Conservation (phyloP, 352 stramenopile genomes). For the Stramenopiles sp. region DNA sequence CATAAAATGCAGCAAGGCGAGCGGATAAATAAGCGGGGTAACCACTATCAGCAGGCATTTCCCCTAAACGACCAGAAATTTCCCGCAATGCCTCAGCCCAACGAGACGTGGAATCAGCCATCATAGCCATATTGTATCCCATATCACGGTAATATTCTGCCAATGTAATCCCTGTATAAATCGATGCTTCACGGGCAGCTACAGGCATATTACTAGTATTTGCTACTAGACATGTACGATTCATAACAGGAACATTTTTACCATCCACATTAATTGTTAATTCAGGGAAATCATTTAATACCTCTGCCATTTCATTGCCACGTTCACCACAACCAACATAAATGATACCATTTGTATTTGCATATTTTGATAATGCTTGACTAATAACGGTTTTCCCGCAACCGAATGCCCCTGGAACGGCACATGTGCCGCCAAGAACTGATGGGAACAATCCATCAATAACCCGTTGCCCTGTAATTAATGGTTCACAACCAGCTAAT, state of each 20-base stretch:
- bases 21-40: constrained; percentile 94
- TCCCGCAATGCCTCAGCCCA: constrained; percentile 98
- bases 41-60: constrained; percentile 96
- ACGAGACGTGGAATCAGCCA: constrained; percentile 97
- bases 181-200: constrained; percentile 93
- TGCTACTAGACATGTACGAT: constrained; percentile 93
- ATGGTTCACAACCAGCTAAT: constrained; percentile 81
- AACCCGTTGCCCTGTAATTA: constrained; percentile 94
- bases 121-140: constrained; percentile 99
- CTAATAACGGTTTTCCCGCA: constrained; percentile 99
- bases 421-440: constrained; percentile 92
- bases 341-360: constrained; percentile 93
- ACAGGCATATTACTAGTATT: constrained; percentile 99
- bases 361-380: constrained; percentile 97
- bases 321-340: constrained; percentile 98
- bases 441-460: constrained; percentile 98
- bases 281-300: constrained; percentile 97
- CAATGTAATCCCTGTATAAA: constrained; percentile 97
- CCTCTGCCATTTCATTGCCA: constrained; percentile 98
- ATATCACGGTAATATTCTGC: constrained; percentile 97
- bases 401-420: constrained; percentile 93
- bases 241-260: constrained; percentile 96
- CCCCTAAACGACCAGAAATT: constrained; percentile 95
- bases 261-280: constrained; percentile 95
- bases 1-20: constrained; percentile 98